A percentile compares a stretch with the other conserved stretches of the same genome.
Conservation (phyloP, 805 yeast genomes). For the Pichia membranifaciens region DNA sequence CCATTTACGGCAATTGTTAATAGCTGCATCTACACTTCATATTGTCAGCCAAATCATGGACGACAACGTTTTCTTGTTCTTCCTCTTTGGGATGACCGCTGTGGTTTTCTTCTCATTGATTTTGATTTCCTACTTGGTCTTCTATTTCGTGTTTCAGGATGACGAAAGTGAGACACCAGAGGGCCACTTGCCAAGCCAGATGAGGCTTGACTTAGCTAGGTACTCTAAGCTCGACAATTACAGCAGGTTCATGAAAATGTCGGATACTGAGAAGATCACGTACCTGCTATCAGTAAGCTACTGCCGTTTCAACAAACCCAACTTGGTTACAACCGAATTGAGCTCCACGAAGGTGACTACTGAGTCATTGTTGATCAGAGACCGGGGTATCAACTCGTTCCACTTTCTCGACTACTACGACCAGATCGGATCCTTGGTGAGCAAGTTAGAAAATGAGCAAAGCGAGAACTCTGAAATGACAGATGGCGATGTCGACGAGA, state of each 20-base stretch:
- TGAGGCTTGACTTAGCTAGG: slow-evolving; percentile 18
- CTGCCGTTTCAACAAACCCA: slow-evolving; percentile 22
- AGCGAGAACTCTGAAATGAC: neutral
- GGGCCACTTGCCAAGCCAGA: slow-evolving; percentile 1
- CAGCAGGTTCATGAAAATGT: neutral
- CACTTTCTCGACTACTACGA: slow-evolving; percentile 29
- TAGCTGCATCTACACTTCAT: no score
- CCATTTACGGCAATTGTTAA: no score
- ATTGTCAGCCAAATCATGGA: neutral
- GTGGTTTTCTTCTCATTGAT: neutral
- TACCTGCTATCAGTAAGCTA: slow-evolving; percentile 24
- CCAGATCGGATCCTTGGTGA: slow-evolving; percentile 24
- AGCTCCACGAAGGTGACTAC: slow-evolving; percentile 24
- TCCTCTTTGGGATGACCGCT: slow-evolving; percentile 7
- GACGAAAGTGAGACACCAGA: slow-evolving; percentile 2
- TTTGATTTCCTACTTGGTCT: slow-evolving; percentile 2
- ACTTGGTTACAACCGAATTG: slow-evolving; percentile 20
- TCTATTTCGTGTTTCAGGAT: neutral
- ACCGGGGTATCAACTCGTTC: slow-evolving; percentile 31
- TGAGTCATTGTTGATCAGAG: slow-evolving; percentile 28
- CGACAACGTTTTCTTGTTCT: slow-evolving; percentile 2
- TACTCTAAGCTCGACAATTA: neutral
- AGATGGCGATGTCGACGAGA: slow-evolving; percentile 3
- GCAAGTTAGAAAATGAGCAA: slow-evolving; percentile 16
- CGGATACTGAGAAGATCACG: slow-evolving; percentile 20